Evolutionary conservation across 1,139 yeast genomes (phyloP).

Genomic region (Blastobotrys apis): DNA sequence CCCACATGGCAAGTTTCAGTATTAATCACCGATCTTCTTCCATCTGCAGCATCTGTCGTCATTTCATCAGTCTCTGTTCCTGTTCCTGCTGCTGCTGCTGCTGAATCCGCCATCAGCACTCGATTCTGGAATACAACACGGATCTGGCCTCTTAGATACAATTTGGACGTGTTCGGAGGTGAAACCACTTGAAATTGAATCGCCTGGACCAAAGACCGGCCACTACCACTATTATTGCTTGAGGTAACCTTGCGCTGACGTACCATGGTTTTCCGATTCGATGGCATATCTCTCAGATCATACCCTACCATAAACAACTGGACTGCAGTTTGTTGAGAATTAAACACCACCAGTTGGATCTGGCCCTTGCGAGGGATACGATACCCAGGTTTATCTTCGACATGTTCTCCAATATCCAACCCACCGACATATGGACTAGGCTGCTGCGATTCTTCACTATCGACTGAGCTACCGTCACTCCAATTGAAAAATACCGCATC

Average conservation of each 20-base stretch:
- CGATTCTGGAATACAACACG: conserved; percentile 39
- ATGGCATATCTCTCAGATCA: conserved; percentile 34
- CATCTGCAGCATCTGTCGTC: not conserved
- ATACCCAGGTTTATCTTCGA: conserved; percentile 20
- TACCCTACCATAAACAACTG: conserved; percentile 40
- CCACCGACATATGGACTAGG: conserved; percentile 41
- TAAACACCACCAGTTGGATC: conserved; percentile 41
- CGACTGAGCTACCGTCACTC: too few relatives aligned
- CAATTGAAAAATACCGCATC: conserved; percentile 39
- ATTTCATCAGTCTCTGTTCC: not conserved
- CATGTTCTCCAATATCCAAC: conserved; percentile 30
- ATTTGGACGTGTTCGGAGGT: conserved; percentile 29
- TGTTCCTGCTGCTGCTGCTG: not conserved
- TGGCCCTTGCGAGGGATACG: conserved; percentile 40
- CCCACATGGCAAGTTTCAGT: conserved; percentile 1
- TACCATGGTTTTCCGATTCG: conserved; percentile 33
- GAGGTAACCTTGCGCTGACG: conserved; percentile 32
- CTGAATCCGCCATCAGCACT: conserved; percentile 6
- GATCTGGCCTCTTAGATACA: conserved; percentile 38
- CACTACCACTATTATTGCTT: conserved; percentile 5
- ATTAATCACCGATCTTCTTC: not conserved
- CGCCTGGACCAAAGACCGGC: conserved; percentile 28
- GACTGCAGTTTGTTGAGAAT: conserved; percentile 39
- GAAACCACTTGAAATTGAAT: conserved; percentile 35
- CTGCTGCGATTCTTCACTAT: too few relatives aligned